Conservation (phyloP, 768 basidiomycete genomes). For the Kwoniella sp. region DNA sequence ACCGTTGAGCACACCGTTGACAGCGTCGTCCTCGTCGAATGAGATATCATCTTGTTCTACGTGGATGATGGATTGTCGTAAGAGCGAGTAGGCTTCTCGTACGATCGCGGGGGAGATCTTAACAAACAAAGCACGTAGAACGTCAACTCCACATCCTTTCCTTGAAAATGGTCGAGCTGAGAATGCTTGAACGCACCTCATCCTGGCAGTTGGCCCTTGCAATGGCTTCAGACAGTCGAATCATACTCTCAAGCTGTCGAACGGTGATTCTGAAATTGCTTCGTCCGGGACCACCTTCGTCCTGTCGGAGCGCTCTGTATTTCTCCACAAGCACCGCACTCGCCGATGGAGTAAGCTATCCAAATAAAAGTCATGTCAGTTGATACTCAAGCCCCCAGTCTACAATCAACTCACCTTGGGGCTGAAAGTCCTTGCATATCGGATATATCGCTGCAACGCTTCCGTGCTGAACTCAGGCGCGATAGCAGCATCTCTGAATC, state of each 20-base stretch:
- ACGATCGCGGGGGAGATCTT: slow-evolving; percentile 95
- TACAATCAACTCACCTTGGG: slow-evolving; percentile 71
- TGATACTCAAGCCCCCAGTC: not conserved
- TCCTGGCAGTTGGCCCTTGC: slow-evolving; percentile 93
- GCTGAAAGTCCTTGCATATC: slow-evolving; percentile 95
- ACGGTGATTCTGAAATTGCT: slow-evolving; percentile 96
- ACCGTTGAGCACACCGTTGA: slow-evolving; percentile 59
- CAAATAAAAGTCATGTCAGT: slow-evolving; percentile 13
- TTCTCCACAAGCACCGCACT: slow-evolving; percentile 92
- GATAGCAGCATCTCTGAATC: slow-evolving; percentile 91
- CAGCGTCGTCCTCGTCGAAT: slow-evolving; percentile 76
- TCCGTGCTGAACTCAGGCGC: slow-evolving; percentile 97
- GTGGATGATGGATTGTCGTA: slow-evolving; percentile 97
- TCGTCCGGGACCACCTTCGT: slow-evolving; percentile 83
- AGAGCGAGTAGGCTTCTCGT: slow-evolving; percentile 87
- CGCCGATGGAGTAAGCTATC: slow-evolving; percentile 85
- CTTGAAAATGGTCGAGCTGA: no score
- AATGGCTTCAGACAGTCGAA: slow-evolving; percentile 94
- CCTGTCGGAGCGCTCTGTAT: slow-evolving; percentile 85
- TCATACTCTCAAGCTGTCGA: slow-evolving; percentile 97
- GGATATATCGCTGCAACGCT: slow-evolving; percentile 91
- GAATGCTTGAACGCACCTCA: slow-evolving; percentile 66
- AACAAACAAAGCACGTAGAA: no score
- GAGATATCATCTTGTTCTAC: slow-evolving; percentile 99
- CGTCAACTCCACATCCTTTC: no score